A percentile compares a stretch with the other conserved stretches of the same genome.
phyloP scores from a whole-genome alignment of 2,329 filamentous ascomycete species.

The Pseudogymnoascus sp. region DNA sequence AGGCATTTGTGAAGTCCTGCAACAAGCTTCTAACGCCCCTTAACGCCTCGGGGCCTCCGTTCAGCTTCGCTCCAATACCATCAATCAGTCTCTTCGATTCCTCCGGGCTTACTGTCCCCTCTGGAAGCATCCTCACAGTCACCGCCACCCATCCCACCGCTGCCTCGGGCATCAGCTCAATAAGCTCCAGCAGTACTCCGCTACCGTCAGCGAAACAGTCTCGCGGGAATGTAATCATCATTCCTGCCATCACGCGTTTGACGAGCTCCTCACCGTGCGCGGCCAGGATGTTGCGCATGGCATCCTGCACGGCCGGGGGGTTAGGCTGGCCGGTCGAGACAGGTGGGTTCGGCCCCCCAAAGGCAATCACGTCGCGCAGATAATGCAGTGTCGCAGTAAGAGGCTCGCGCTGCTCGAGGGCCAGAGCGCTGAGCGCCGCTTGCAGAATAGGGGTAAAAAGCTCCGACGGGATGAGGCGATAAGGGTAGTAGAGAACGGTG shows the following conservation, averaged over 20 bases:
- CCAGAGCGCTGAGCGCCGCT: conserved; percentile 78
- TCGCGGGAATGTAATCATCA: conserved; percentile 98
- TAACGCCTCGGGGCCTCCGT: conserved; percentile 52
- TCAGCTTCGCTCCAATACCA: conserved; percentile 74
- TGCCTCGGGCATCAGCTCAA: conserved; percentile 75
- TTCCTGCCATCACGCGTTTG: conserved; percentile 85
- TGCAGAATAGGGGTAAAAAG: conserved; percentile 79
- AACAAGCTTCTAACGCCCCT: conserved; percentile 77
- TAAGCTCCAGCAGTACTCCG: conserved; percentile 81
- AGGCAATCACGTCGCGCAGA: conserved; percentile 81
- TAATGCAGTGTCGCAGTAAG: conserved; percentile 89
- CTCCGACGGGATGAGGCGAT: conserved; percentile 70
- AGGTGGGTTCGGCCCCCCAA: conserved; percentile 69
- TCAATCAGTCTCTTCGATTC: conserved; percentile 76
- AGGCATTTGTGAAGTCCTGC: conserved; percentile 95
- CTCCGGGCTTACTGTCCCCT: conserved; percentile 68
- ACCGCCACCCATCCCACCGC: conserved; percentile 75
- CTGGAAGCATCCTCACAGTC: conserved; percentile 77
- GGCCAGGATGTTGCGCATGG: conserved; percentile 65
- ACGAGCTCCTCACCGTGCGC: conserved; percentile 70
- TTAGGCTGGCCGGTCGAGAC: conserved; percentile 49
- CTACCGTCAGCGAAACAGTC: conserved; percentile 95
- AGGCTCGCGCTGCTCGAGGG: conserved; percentile 84
- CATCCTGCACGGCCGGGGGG: conserved; percentile 64
- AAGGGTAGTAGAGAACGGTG: conserved; percentile 85